Conservation (phyloP, 2,329 filamentous ascomycete species). For the Lecanicillium sp. region DNA sequence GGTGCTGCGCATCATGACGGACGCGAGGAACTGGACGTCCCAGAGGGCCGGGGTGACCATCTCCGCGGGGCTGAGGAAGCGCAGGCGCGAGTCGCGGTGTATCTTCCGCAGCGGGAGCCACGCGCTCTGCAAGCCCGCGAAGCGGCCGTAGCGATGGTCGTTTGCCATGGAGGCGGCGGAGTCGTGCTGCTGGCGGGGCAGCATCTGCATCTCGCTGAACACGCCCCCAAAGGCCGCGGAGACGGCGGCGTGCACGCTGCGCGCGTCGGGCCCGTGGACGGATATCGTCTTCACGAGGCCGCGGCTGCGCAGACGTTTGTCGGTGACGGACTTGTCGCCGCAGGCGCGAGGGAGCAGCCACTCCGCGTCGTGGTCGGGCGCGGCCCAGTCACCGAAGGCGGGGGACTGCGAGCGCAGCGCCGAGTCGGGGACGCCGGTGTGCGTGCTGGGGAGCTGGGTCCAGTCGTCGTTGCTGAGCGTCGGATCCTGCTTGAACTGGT, state of each 20-base stretch:
- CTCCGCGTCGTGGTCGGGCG: slow-evolving; percentile 41
- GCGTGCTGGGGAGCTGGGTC: slow-evolving; percentile 48
- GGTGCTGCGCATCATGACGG: slow-evolving; percentile 75
- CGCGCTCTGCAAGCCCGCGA: slow-evolving; percentile 56
- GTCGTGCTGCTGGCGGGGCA: slow-evolving; percentile 24
- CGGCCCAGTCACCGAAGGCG: slow-evolving; percentile 40
- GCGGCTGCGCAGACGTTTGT: slow-evolving; percentile 67
- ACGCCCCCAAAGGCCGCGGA: slow-evolving; percentile 55
- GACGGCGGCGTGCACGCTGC: slow-evolving; percentile 61
- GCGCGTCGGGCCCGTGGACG: slow-evolving; percentile 57
- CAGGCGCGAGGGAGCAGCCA: slow-evolving; percentile 67
- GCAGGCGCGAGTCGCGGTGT: slow-evolving; percentile 65
- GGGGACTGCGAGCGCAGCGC: slow-evolving; percentile 43
- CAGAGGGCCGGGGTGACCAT: slow-evolving; percentile 68
- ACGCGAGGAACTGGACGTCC: slow-evolving; percentile 64
- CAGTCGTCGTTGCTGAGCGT: slow-evolving; percentile 42
- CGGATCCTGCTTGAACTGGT: slow-evolving; percentile 40
- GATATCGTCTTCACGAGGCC: slow-evolving; percentile 62
- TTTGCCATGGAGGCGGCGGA: too few relatives aligned
- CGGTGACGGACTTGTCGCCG: slow-evolving; percentile 54
- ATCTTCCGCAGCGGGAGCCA: slow-evolving; percentile 75
- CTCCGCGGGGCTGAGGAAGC: slow-evolving; percentile 64
- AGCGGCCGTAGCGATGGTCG: slow-evolving; percentile 32
- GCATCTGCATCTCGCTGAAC: slow-evolving; percentile 38
- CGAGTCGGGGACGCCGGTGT: slow-evolving; percentile 34